Conservation (phyloP, 148 eudicot genomes). For the Camellia japonica region DNA sequence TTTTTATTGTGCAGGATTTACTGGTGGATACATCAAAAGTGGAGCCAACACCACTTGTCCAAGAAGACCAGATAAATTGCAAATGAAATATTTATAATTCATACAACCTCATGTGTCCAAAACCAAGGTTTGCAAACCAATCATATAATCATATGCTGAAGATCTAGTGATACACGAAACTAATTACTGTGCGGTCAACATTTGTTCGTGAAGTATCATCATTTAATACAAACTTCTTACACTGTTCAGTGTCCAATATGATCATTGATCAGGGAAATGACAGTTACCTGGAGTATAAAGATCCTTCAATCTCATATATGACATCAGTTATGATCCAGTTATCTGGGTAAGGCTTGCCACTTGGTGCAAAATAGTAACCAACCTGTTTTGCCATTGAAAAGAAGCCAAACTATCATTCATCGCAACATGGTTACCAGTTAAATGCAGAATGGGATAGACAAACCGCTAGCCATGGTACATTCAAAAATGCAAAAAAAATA, state of each 20-base stretch:
- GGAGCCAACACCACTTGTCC: not conserved
- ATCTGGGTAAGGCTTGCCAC: conserved; percentile 99
- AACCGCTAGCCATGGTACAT: not conserved
- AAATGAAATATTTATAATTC: too few relatives aligned
- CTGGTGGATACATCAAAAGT: not conserved
- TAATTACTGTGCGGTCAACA: not conserved
- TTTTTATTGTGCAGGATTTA: not conserved
- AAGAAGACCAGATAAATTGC: too few relatives aligned
- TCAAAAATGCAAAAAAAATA: too few relatives aligned
- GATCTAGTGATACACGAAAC: not conserved
- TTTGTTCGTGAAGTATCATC: not conserved
- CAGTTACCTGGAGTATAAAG: conserved; percentile 74
- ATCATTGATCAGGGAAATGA: conserved; percentile 16
- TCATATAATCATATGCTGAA: not conserved
- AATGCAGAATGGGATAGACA: not conserved
- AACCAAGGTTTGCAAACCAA: not conserved
- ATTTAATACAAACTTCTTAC: not conserved
- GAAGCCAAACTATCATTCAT: conserved; percentile 45
- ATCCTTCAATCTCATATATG: conserved; percentile 91
- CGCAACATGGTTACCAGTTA: conserved; percentile 27
- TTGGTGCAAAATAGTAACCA: conserved; percentile 97
- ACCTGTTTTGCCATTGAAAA: conserved; percentile 70
- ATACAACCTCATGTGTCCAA: too few relatives aligned
- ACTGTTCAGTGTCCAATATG: not conserved
- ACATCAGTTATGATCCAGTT: conserved; percentile 97